A percentile compares a stretch with the other conserved stretches of the same genome.
Evolutionary conservation across 768 basidiomycete species (phyloP).

Genomic region (Kondoa malvinella): DNA sequence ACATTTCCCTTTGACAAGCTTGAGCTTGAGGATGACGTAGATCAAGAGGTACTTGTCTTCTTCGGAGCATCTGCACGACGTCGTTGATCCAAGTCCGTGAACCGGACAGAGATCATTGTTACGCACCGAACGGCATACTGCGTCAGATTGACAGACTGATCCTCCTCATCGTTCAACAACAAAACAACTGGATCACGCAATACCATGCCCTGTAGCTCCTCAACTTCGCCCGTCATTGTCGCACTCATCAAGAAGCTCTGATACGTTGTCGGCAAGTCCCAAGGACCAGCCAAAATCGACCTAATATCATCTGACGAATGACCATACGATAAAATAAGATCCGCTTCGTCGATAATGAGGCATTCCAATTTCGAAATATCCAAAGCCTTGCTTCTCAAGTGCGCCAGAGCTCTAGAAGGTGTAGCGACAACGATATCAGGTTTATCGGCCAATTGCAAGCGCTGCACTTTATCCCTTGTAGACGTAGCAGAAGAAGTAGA

Average conservation of each 20-base stretch:
- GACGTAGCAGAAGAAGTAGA: neutral
- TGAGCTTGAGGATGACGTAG: slow-evolving; percentile 91
- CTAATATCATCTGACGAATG: slow-evolving; percentile 71
- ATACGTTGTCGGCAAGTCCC: slow-evolving; percentile 58
- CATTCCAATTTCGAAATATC: slow-evolving; percentile 53
- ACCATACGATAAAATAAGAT: slow-evolving; percentile 89
- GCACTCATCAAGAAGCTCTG: slow-evolving; percentile 95
- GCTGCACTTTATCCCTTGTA: slow-evolving; percentile 24
- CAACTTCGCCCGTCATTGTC: slow-evolving; percentile 91
- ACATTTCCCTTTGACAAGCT: slow-evolving; percentile 86
- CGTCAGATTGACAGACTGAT: slow-evolving; percentile 3
- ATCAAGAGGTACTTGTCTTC: slow-evolving; percentile 91
- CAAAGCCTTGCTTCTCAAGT: slow-evolving; percentile 57
- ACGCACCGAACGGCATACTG: slow-evolving; percentile 15
- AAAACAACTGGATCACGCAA: slow-evolving; percentile 65
- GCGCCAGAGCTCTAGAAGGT: slow-evolving; percentile 49
- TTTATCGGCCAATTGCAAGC: slow-evolving; percentile 46
- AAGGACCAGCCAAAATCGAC: slow-evolving; percentile 45
- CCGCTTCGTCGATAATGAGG: slow-evolving; percentile 92
- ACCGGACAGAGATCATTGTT: neutral
- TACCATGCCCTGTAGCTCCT: slow-evolving; percentile 68
- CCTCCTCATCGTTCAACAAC: slow-evolving; percentile 5
- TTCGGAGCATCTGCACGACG: slow-evolving; percentile 76
- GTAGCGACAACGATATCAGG: slow-evolving; percentile 69
- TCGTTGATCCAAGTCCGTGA: slow-evolving; percentile 31